Base-by-base conservation (phyloP, 371 early-diverging fungal species). In the Syncephalis fuscata region DNA sequence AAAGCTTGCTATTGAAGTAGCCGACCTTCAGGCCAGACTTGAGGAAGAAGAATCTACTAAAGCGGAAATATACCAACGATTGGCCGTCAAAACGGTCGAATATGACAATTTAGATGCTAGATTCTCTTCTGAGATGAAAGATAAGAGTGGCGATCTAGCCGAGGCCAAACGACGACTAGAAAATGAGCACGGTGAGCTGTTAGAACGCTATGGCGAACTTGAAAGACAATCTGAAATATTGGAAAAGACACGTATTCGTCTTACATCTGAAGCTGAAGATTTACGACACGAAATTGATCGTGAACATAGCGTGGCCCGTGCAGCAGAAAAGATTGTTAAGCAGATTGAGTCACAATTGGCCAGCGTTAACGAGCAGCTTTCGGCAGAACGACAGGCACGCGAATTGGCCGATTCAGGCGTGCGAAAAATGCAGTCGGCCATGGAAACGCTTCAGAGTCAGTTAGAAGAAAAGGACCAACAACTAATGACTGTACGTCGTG, bases 251-350 rank as follows among this genome's bases (percentile, higher is more conserved):
- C 76, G 74, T 48, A 46, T 59, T 0, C 66, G 80, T 1, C 61
- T 84, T 7, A 62, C 64, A 0, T 57, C 75, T 20, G 88, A 87
- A 56, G 63, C 80, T 11, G 82, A 84, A 59, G 84, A 86, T 51
- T 60, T 82, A 21, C 63, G 68, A 8, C 66, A 72, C 45, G 81
- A 82, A 56, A 56, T 71, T 26, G 85, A 86, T 53, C 70, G 78
- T n/a, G 82, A 83, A 50, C 74, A 80, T 55, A 66, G 63, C 49
- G 57, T 66, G 2, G 64, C 78, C 7, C 62, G 78, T 1, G 70
- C 67, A 17, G 74, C 78, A 1, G 80, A 80, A 46, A 66, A 68
- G 48, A 51, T 67, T 17, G 54, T 65, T 32, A 80, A 81, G 52
- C 71, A 75, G 25, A 59, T 67, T 26, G 73, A 77, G 52, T 50